phyloP scores from a whole-genome alignment of 805 yeast species.

The Myxozyma neglecta region DNA sequence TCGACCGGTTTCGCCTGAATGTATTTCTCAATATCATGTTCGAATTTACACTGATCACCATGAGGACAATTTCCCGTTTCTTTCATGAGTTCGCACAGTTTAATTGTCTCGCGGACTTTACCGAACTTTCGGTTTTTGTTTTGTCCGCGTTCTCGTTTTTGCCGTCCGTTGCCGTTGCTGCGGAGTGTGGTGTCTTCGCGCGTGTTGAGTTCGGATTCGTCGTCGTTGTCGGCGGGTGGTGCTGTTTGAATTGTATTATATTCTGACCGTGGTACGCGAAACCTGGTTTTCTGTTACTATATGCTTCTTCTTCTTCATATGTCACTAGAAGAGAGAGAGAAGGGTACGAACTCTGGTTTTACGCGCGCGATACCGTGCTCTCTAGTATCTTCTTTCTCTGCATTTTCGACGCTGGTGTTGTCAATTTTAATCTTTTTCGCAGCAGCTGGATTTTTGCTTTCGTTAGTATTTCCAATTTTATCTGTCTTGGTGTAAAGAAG shows the following conservation, averaged over 20 bases:
- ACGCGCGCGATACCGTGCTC: conserved; percentile 72
- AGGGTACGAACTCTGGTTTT: conserved; percentile 66
- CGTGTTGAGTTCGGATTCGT: not conserved
- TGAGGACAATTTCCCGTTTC: conserved; percentile 37
- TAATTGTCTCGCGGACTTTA: conserved; percentile 62
- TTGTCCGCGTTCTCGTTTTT: conserved; percentile 59
- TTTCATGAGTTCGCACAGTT: conserved; percentile 60
- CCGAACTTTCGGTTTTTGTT: conserved; percentile 76
- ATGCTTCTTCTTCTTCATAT: not conserved
- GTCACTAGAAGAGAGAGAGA: no score
- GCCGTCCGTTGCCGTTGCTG: not conserved
- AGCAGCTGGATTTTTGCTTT: not conserved
- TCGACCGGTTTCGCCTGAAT: conserved; percentile 68
- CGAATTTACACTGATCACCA: conserved; percentile 57
- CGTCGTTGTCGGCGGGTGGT: not conserved
- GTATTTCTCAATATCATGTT: conserved; percentile 72
- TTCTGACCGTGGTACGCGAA: not conserved
- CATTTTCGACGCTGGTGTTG: not conserved
- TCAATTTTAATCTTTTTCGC: not conserved
- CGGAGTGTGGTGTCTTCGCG: not conserved
- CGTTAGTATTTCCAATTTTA: not conserved
- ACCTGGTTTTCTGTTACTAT: not conserved
- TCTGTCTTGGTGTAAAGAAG: not conserved
- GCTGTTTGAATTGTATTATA: not conserved
- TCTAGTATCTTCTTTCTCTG: conserved; percentile 2